Evolutionary conservation across 2,329 filamentous ascomycete species (phyloP), one percentile per base, ranked within the genome.

Genomic region (Diaporthe ampelina): DNA sequence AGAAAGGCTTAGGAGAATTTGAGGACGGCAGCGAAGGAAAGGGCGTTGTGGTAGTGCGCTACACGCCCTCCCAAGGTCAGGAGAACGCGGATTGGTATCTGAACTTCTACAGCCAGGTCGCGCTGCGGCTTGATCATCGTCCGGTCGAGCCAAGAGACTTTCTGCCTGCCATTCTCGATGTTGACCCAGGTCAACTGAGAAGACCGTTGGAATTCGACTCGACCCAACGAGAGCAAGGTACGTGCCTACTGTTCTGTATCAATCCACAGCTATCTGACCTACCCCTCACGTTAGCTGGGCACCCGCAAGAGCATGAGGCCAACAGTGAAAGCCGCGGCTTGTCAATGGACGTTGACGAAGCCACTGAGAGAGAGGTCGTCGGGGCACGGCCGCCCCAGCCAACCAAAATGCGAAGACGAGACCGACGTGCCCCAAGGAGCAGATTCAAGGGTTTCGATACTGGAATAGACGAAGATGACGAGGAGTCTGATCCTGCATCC

Each of bases 81-180:
- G 84, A 87, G 40, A 80, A 87, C 52, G 79, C 87, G 72, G 85
- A 89, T 13, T 97, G 94, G 94, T 94, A 91, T 75, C 86, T 89
- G 21, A 85, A 91, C 2, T 92, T 97, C 77, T 89, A 92, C 77
- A 92, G 88, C 7, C 85, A 91, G 10, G 90, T 97, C 21, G 94
- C 95, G 2, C 81, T 92, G 26, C 87, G 91, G 59, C 88, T 97
- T 17, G 93, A 95, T 75, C 95, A 97, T 81, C 91, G 95, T 5
- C 92, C 95, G 3, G 92, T 98, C 70, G 92, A 96, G 78, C 95
- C 98, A 80, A 95, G 93, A 74, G 95, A 98, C 78, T 97, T 99
- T 76, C 87, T 99, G 2, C 95, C 98, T 81, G 94, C 94, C 1
- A 97, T 99, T 59, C 84, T 98, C 37, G 91, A 87, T n/a, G 93